Base-by-base conservation (phyloP, 139 green algal genomes). In the Coelastrella sp. region DNA sequence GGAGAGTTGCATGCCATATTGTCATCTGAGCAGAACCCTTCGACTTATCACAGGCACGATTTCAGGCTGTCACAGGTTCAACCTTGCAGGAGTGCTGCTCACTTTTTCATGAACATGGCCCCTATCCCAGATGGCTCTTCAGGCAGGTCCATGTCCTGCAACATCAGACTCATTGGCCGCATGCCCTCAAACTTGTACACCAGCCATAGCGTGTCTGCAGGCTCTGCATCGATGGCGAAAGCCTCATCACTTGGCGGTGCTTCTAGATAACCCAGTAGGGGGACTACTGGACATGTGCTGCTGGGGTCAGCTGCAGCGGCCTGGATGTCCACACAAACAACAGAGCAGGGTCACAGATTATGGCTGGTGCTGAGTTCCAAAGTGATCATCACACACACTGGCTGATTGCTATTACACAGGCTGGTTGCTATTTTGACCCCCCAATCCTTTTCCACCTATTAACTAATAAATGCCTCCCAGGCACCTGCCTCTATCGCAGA, bases 121-220 rank as follows among this genome's bases (percentile, higher is more conserved):
- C 2, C 11, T 6, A 86, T 21, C 2, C 67, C 68, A 3, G 80
- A 25, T 3, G 67, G 80, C 80, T 69, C 66, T n/a, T 86, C 48
- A 25, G 80, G 80, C 67, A 68, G 23, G 23, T 86, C 48, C 23
- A 86, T 72, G 45, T 79, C 34, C 66, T 50, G 80, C 48, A 86
- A 50, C 48, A 78, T 66, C 9, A 86, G 13, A 7, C 37, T 81
- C 40, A 95, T 73, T 3, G 92, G 92, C 27, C 88, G 85, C 76
- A 94, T 37, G 0, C 79, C 80, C 64, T 95, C 92, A 81, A 84
- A 94, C 51, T 90, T 90, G 79, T 90, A 89, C 40, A 94, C 91
- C 71, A 94, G 83, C 91, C 91, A 94, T 5, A 94, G 19, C 3
- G 53, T 66, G 67, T 86, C 67, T 8, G 34, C 48, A 5, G 67